phyloP scores from a whole-genome alignment of 179 eudicot species.

The Silene noctiflora region DNA sequence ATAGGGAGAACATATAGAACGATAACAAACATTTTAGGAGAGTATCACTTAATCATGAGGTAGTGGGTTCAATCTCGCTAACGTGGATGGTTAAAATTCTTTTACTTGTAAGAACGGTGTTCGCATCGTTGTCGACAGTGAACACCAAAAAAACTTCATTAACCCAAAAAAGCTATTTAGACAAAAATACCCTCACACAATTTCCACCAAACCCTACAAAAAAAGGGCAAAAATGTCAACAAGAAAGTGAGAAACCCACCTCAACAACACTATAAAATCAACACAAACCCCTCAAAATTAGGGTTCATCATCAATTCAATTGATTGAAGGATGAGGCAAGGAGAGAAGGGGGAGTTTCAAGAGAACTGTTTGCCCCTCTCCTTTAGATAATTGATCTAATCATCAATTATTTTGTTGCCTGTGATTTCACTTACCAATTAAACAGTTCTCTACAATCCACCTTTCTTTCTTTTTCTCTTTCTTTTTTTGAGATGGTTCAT shows the following conservation, averaged over 20 bases:
- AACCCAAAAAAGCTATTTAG: too few species aligned
- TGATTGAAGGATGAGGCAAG: slow-evolving; percentile 8
- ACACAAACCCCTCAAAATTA: neutral
- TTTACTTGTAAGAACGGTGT: too few species aligned
- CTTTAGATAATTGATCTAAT: neutral
- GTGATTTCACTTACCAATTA: neutral
- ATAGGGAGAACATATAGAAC: too few species aligned
- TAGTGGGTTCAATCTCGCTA: too few species aligned
- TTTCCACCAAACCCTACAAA: neutral
- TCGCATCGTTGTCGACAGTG: too few species aligned
- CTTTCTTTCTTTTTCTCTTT: neutral
- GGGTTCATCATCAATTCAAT: neutral
- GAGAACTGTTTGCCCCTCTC: slow-evolving; percentile 14
- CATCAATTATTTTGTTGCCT: neutral
- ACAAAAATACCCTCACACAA: neutral
- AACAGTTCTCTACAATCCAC: neutral
- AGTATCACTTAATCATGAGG: too few species aligned
- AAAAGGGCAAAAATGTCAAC: neutral
- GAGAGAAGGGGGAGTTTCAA: slow-evolving; percentile 11
- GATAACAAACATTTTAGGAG: too few species aligned
- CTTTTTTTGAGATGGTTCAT: neutral
- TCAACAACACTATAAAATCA: neutral
- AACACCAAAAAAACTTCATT: too few species aligned
- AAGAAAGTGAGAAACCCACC: neutral
- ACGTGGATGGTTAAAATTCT: too few species aligned